phyloP scores from a whole-genome alignment of 2,329 filamentous ascomycete species.

The Nothopassalora personata region DNA sequence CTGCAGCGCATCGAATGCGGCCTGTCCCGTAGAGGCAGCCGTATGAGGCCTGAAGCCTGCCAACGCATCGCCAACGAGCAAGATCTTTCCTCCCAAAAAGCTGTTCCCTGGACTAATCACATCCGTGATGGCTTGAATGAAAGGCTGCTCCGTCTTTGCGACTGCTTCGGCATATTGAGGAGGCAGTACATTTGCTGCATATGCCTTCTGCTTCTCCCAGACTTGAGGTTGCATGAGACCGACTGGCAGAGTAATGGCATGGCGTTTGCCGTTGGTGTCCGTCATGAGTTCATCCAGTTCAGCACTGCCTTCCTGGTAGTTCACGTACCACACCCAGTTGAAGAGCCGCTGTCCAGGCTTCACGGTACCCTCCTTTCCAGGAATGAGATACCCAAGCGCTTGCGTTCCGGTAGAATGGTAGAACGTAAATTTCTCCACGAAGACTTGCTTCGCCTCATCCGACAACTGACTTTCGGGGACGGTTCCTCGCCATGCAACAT shows the following conservation, averaged over 20 bases:
- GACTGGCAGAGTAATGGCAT: slow-evolving; percentile 41
- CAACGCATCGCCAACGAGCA: slow-evolving; percentile 46
- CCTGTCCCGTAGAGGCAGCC: slow-evolving; percentile 45
- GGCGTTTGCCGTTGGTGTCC: slow-evolving; percentile 36
- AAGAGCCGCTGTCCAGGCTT: slow-evolving; percentile 39
- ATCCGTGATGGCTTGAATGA: slow-evolving; percentile 45
- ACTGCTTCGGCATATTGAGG: slow-evolving; percentile 42
- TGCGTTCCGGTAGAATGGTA: slow-evolving; percentile 36
- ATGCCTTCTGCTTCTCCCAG: slow-evolving; percentile 36
- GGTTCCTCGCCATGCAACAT: slow-evolving; percentile 31
- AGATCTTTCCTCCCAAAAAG: slow-evolving; percentile 39
- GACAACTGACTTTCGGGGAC: slow-evolving; percentile 33
- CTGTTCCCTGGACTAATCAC: slow-evolving; percentile 35
- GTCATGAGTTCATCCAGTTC: slow-evolving; percentile 43
- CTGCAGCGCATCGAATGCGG: slow-evolving; percentile 41
- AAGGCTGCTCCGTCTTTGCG: slow-evolving; percentile 37
- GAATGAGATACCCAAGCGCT: slow-evolving; percentile 43
- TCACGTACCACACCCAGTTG: slow-evolving; percentile 47
- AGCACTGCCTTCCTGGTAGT: slow-evolving; percentile 36
- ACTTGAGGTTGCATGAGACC: slow-evolving; percentile 37
- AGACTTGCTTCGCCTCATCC: slow-evolving; percentile 27
- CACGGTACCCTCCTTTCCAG: slow-evolving; percentile 38
- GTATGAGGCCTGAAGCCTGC: slow-evolving; percentile 45
- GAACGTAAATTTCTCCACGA: slow-evolving; percentile 39
- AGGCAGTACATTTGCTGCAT: slow-evolving; percentile 33